A percentile compares a stretch with the other conserved stretches of the same genome.
Evolutionary conservation across 768 basidiomycete genomes (phyloP).

Genomic region (Fomitopsis pulvina): DNA sequence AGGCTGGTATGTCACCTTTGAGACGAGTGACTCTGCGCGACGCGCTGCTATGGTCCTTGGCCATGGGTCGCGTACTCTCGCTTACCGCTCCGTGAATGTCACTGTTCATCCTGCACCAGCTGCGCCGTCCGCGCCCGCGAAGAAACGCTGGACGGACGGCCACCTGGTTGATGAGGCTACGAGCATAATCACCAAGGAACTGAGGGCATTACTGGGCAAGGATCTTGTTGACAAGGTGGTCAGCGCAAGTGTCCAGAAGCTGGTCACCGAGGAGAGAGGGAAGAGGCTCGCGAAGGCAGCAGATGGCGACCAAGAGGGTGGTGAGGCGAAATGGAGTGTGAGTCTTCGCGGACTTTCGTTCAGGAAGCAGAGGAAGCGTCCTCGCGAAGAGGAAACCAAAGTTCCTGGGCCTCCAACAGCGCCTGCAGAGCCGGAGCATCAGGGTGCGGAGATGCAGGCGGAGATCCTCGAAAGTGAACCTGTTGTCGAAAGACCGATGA

Average conservation of each 20-base stretch:
- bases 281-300: conserved; percentile 25
- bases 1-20: conserved; percentile 82
- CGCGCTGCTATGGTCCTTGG: conserved; percentile 62
- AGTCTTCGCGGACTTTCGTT: conserved; percentile 41
- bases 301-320: conserved; percentile 34
- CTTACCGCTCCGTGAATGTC: conserved; percentile 52
- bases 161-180: conserved; percentile 52
- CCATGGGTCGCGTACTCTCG: conserved; percentile 43
- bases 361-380: conserved; percentile 34
- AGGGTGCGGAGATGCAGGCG: conserved; percentile 27
- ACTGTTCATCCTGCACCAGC: conserved; percentile 38
- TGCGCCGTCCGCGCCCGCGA: conserved; percentile 27
- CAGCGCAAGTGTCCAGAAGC: conserved; percentile 40
- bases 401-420: not conserved
- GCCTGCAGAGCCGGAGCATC: conserved; percentile 10
- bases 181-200: conserved; percentile 49
- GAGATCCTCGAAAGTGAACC: conserved; percentile 10
- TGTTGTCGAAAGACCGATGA: conserved; percentile 19
- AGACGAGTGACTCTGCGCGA: conserved; percentile 51
- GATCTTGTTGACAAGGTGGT: conserved; percentile 62
- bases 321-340: conserved; percentile 30
- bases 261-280: conserved; percentile 48
- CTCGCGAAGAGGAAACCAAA: conserved; percentile 21
- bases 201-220: conserved; percentile 49
- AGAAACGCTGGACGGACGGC: conserved; percentile 43